Conservation (phyloP, 805 yeast species). For the Cyberlindnera maclurae region DNA sequence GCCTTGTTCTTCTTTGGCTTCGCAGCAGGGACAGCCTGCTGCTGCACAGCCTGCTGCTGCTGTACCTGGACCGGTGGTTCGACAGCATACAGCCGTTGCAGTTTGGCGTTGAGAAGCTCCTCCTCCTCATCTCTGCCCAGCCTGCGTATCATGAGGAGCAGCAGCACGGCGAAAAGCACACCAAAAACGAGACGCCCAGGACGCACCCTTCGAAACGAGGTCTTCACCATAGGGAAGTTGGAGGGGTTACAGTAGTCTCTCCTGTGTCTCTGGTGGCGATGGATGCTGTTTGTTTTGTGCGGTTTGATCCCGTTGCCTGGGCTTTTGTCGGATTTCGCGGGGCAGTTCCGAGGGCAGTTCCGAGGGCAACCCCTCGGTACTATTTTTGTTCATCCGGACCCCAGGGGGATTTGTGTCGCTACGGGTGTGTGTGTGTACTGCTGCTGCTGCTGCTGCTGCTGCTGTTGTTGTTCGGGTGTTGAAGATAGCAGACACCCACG, state of each 20-base stretch:
- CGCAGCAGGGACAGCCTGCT: neutral
- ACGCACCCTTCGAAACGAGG: neutral
- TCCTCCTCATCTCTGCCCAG: conserved; percentile 13
- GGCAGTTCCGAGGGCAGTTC: too few relatives aligned
- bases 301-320: too few relatives aligned
- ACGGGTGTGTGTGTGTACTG: too few relatives aligned
- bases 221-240: conserved; percentile 1
- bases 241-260: neutral
- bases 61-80: conserved; percentile 1
- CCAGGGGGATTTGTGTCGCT: too few relatives aligned
- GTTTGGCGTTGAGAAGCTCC: conserved; percentile 7
- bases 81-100: conserved; percentile 4
- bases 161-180: conserved; percentile 2
- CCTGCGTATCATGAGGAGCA: conserved; percentile 7
- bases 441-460: too few relatives aligned
- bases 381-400: too few relatives aligned
- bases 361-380: too few relatives aligned
- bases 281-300: too few relatives aligned
- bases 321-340: too few relatives aligned
- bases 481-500: too few relatives aligned
- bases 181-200: conserved; percentile 3
- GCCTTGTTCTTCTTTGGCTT: conserved; percentile 9
- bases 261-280: neutral
- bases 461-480: too few relatives aligned
- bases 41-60: neutral